Base-by-base conservation (phyloP, 1,284 basidiomycete genomes). In the Pterula multifida region DNA sequence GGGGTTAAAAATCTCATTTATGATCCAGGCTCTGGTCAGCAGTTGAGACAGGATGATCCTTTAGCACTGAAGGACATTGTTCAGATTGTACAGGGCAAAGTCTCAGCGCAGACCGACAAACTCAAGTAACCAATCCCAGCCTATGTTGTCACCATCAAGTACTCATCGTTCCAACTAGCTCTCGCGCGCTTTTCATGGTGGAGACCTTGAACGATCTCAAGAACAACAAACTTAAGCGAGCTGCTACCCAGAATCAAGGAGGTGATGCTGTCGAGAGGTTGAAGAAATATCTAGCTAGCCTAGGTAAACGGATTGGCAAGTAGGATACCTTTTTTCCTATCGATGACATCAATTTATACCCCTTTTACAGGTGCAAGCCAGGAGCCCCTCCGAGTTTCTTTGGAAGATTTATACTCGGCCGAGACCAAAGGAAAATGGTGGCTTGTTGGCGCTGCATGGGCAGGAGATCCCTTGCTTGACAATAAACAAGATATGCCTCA, bases 391-490 rank as follows among this genome's bases (percentile, higher is more conserved):
- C 84, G 90, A 1, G 80, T 94, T 1, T 81, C 83, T 0, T 70
- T 98, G 19, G 71, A 77, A n/a, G 95, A 98, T 64, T 73, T 98
- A 9, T 84, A 81, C 52, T 79, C 83, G 1, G 87, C 92, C 0
- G 82, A 90, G 51, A 86, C 77, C 25, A 89, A 84, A 60, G 96
- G 96, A 1, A 96, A 95, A 68, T 98, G 96, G 96, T 98, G 96
- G 96, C 73, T 98, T 1, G 90, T 98, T 32, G 96, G 95, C 23
- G 91, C 95, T 0, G 95, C 90, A 1, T 99, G 95, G 95, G 78
- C 79, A 24, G 95, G 95, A 1, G 85, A 98, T 60, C 90, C 91
- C 2, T 73, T 97, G 1, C 72, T 85, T 22, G 87, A 92, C 52
- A 76, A 71, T 48, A 72, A 77, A 55, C 69, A 64, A 12, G 59